phyloP scores from a whole-genome alignment of 1,284 basidiomycete species.

The Malassezia brasiliensis region DNA sequence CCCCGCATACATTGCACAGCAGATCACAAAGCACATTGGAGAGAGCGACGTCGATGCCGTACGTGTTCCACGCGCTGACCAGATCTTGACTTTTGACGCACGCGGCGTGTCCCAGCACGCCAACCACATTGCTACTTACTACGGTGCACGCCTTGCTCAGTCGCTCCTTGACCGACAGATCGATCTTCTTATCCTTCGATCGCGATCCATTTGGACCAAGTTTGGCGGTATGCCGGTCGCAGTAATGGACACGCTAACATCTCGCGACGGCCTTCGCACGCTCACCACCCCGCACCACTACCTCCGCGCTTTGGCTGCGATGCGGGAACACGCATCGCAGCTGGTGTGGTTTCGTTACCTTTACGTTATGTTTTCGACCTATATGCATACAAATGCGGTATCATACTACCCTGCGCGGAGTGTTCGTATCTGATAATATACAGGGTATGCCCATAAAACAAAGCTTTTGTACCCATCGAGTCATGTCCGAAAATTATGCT shows the following conservation, averaged over 20 bases:
- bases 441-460: neutral
- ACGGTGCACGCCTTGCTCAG: slow-evolving; percentile 36
- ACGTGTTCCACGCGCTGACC: neutral
- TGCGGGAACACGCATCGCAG: slow-evolving; percentile 37
- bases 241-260: neutral
- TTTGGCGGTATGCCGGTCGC: slow-evolving; percentile 1
- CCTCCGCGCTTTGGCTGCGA: slow-evolving; percentile 22
- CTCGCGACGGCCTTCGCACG: neutral
- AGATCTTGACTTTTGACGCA: slow-evolving; percentile 80
- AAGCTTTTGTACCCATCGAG: no score
- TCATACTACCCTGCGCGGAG: neutral
- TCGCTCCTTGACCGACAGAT: neutral
- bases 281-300: neutral
- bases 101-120: slow-evolving; percentile 74
- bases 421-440: neutral
- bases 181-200: slow-evolving; percentile 8
- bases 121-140: slow-evolving; percentile 72
- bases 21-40: slow-evolving; percentile 58
- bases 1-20: slow-evolving; percentile 55
- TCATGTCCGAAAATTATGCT: no score
- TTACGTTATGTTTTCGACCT: slow-evolving; percentile 32
- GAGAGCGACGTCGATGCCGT: slow-evolving; percentile 17
- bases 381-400: slow-evolving; percentile 29
- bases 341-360: slow-evolving; percentile 44
- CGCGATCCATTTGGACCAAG: slow-evolving; percentile 6